Evolutionary conservation across 805 yeast species (phyloP).

Genomic region (Saccharomycopsis olivae): DNA sequence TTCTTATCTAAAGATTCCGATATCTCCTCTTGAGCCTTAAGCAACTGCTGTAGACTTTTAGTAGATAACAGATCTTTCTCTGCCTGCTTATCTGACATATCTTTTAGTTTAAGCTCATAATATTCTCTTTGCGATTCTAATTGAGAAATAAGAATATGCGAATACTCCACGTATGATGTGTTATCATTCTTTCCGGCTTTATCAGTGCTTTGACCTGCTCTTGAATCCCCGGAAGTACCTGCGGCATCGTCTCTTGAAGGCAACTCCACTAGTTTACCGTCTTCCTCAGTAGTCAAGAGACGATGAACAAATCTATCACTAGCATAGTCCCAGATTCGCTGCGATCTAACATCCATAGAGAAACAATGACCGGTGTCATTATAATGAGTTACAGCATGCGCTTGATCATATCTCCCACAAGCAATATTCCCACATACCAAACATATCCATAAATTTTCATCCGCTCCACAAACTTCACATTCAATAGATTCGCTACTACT

Average conservation of each 20-base stretch:
- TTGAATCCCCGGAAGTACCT: constrained; percentile 19
- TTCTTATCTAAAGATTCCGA: constrained; percentile 6
- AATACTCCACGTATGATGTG: constrained; percentile 61
- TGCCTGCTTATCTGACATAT: constrained; percentile 19
- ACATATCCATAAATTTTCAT: constrained; percentile 76
- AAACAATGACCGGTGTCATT: constrained; percentile 73
- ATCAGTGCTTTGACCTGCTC: constrained; percentile 7
- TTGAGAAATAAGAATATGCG: constrained; percentile 68
- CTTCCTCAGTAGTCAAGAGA: constrained; percentile 70
- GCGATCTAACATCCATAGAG: constrained; percentile 78
- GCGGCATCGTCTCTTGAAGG: constrained; percentile 25
- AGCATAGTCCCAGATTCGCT: constrained; percentile 91
- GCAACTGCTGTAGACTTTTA: background rate
- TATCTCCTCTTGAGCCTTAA: constrained; percentile 15
- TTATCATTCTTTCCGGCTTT: constrained; percentile 1
- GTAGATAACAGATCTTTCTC: background rate
- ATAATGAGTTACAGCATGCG: constrained; percentile 80
- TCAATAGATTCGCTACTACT: constrained; percentile 11
- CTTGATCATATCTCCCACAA: constrained; percentile 77
- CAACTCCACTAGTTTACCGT: constrained; percentile 82
- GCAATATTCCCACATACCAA: constrained; percentile 87
- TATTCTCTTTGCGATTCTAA: constrained; percentile 78
- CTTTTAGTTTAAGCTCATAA: constrained; percentile 44
- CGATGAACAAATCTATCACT: constrained; percentile 88
- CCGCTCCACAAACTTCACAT: constrained; percentile 50